Conservation (phyloP, 768 basidiomycete genomes). For the Leccinum variicolor region DNA sequence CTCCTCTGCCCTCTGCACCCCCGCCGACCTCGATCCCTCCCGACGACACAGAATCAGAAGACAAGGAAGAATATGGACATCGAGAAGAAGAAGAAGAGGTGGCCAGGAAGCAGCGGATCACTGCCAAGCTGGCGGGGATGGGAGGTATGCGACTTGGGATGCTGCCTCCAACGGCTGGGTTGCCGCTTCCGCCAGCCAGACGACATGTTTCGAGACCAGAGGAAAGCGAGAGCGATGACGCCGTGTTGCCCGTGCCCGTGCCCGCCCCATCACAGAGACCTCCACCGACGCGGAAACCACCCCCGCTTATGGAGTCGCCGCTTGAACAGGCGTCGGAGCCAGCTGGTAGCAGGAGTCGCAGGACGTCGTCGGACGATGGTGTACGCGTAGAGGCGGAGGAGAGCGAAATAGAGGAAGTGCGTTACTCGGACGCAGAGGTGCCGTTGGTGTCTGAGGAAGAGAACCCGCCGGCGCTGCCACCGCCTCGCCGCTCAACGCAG, state of each 20-base stretch:
- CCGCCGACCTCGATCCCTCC: constrained; percentile 33
- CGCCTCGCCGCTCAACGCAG: constrained; percentile 39
- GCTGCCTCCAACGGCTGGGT: constrained; percentile 34
- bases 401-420: no score
- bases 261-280: constrained; percentile 32
- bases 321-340: no score
- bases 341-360: no score
- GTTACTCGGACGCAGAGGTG: no score
- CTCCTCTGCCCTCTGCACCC: constrained; percentile 36
- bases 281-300: constrained; percentile 32
- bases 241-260: constrained; percentile 25
- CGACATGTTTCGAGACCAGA: constrained; percentile 17
- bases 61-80: constrained; percentile 18
- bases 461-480: constrained; percentile 49
- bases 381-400: no score
- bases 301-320: constrained; percentile 13
- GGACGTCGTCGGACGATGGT: no score
- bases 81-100: constrained; percentile 49
- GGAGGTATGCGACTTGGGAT: constrained; percentile 60
- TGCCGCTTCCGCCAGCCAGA: constrained; percentile 16
- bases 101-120: constrained; percentile 51
- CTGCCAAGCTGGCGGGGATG: constrained; percentile 51
- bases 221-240: constrained; percentile 31
- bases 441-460: constrained; percentile 18
- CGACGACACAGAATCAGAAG: constrained; percentile 21